Evolutionary conservation across 2,329 filamentous ascomycete species (phyloP).

Genomic region (Apiospora saccharicola): DNA sequence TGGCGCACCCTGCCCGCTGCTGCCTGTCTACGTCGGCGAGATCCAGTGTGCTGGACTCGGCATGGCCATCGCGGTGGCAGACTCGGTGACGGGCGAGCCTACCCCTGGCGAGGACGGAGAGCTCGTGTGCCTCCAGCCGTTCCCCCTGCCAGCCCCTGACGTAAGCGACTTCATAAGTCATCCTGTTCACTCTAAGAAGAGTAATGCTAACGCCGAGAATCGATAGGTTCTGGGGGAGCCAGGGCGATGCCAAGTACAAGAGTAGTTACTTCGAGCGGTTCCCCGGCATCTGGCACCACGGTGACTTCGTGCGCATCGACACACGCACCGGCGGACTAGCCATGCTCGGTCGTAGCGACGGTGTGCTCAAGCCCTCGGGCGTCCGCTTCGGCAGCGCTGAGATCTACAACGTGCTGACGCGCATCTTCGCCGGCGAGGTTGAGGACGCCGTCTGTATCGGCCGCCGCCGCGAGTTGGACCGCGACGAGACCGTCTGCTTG

Average conservation of each 20-base stretch:
- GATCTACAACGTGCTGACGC: constrained; percentile 93
- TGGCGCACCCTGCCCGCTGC: constrained; percentile 79
- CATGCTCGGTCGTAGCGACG: constrained; percentile 93
- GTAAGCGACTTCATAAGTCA: not conserved
- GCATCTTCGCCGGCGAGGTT: constrained; percentile 79
- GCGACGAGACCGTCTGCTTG: constrained; percentile 85
- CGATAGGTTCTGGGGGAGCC: constrained; percentile 74
- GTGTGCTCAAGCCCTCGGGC: constrained; percentile 89
- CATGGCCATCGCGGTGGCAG: constrained; percentile 75
- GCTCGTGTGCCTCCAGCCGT: constrained; percentile 84
- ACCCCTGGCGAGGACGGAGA: constrained; percentile 79
- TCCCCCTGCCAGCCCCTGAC: constrained; percentile 91
- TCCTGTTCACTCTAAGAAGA: too few species aligned
- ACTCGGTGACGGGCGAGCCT: constrained; percentile 62
- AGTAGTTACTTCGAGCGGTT: constrained; percentile 91
- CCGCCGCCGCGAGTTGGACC: constrained; percentile 72
- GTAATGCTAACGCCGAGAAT: too few species aligned
- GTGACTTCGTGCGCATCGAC: constrained; percentile 83
- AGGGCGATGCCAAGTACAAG: constrained; percentile 78
- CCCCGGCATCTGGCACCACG: constrained; percentile 85
- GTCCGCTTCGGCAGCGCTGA: constrained; percentile 93
- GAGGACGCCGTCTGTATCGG: constrained; percentile 91
- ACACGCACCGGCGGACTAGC: constrained; percentile 77
- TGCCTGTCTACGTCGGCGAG: constrained; percentile 76
- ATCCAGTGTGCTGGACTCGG: constrained; percentile 81